Evolutionary conservation across 805 yeast species (phyloP).

Genomic region (Saccharomyces kudriavzevii): DNA sequence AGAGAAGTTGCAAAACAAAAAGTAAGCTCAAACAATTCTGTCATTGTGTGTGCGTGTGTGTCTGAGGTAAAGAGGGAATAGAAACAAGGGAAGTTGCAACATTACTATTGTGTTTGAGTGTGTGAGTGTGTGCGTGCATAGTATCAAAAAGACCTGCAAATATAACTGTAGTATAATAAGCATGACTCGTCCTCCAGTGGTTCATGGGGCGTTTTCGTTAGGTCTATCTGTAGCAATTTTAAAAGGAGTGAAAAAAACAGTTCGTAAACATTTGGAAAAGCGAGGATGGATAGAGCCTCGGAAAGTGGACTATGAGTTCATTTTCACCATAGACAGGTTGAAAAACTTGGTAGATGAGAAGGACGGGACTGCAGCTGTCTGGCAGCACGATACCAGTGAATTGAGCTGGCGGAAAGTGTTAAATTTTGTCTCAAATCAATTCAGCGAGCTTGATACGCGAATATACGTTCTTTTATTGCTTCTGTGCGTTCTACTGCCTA

Average conservation of each 20-base stretch:
- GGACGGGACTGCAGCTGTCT: neutral
- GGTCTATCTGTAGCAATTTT: slow-evolving; percentile 13
- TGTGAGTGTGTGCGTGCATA: neutral
- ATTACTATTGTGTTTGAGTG: neutral
- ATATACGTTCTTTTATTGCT: slow-evolving; percentile 4
- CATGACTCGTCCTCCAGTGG: slow-evolving; percentile 17
- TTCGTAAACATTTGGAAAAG: slow-evolving; percentile 3
- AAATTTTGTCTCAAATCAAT: slow-evolving; percentile 4
- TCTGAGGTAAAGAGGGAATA: neutral
- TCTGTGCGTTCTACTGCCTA: slow-evolving; percentile 6
- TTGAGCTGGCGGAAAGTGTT: slow-evolving; percentile 6
- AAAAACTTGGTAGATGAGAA: neutral
- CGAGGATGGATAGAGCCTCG: neutral
- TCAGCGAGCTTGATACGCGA: slow-evolving; percentile 7
- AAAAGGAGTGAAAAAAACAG: slow-evolving; percentile 9
- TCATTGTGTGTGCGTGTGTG: neutral
- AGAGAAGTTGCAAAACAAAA: neutral
- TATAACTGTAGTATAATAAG: neutral
- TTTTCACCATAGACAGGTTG: neutral
- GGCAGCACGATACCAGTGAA: neutral
- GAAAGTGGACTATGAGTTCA: neutral
- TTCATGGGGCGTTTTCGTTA: slow-evolving; percentile 10
- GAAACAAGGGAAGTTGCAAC: too few species aligned
- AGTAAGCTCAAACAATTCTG: neutral
- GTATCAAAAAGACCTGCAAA: neutral